Base-by-base conservation (phyloP, 1,284 basidiomycete genomes). In the Trichosporon sp. region DNA sequence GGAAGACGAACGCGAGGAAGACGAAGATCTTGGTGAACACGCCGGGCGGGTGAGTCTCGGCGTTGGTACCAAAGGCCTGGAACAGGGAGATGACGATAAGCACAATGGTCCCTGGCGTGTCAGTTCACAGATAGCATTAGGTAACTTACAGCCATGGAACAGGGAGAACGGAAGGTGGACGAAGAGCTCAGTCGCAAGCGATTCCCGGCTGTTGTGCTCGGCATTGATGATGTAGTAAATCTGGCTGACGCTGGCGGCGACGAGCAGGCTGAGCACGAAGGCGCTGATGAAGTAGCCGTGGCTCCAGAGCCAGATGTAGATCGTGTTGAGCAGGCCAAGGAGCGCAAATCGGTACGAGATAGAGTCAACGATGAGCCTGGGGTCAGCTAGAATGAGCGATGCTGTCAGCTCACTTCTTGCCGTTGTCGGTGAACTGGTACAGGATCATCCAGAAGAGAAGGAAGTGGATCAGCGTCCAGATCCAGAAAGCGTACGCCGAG, bases 211-310 rank as follows among this genome's bases (percentile, higher is more conserved):
- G 14, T 65, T 66, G 78, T 95, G 88, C 69, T 87, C 85, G 79
- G 91, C 90, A 84, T 94, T 95, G 77, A 95, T 88, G 67, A 89
- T 83, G 75, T 93, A 95, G 83, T 96, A 97, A 78, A 95, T 91
- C 81, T 95, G 76, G 49, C 70, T 71, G 56, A 81, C 79, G 36
- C 90, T 76, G 65, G 77, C 73, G 27, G 68, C 74, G 61, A 78
- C 92, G 73, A 95, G 85, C 57, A 96, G 86, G 11, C 91, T 86
- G 65, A 94, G 86, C 71, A 95, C 80, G 78, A 97, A 95, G 11
- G 93, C 88, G 56, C 88, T 75, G 76, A 92, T 84, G 82, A 92
- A 92, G 78, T 75, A 80, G 63, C 77, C 74, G 62, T 77, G 73
- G 31, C 85, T 85, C 89, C 88, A 93, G 62, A 94, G 82, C 79